Evolutionary conservation across 2,329 filamentous ascomycete species (phyloP), one percentile per base, ranked within the genome.

Genomic region (Fusarium xyrophilum): DNA sequence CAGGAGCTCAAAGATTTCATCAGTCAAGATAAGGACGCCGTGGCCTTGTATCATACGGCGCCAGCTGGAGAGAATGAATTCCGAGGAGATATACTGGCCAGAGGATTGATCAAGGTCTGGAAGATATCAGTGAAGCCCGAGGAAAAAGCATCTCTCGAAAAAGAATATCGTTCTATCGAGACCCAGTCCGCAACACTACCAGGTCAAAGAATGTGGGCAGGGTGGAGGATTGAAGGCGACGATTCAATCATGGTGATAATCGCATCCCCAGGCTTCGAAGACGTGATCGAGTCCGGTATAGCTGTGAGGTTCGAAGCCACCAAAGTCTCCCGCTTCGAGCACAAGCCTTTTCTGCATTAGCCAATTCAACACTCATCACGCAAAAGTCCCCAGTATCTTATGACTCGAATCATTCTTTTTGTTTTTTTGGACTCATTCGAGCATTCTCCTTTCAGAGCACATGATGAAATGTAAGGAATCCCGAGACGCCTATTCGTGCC

Each of bases 401-500:
- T 75, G 73, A 76, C 70, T 79, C 75, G 75, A 77, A 74, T 77
- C 72, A 75, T 74, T 77, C 74, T 76, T 73, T 75, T 64, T 72
- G 67, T 68, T 66, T 73, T 73, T 75, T 77, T 76, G 68, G 74
- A 73, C 75, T 75, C 79, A 79, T 79, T 69, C 75, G 77, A 79
- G 76, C 73, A 76, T 74, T 73, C 74, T 74, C 75, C 74, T 72
- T 76, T 76, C 76, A 76, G 76, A 79, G 75, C 77, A 79, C 78
- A 78, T 77, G 76, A 78, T 77, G 76, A 83, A 83, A 83, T 82
- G 82, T 80, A 83, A 83, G 81, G 80, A 83, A 82, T 83, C 81
- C 83, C 82, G 80, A 83, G 83, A 86, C 84, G 84, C 84, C 84
- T 79, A 79, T 79, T 82, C 76, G 79, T 83, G 80, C 77, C 77